Evolutionary conservation across 2,329 filamentous ascomycete genomes (phyloP), one percentile per base, ranked within the genome.

Genomic region (Anthostomella pinea): DNA sequence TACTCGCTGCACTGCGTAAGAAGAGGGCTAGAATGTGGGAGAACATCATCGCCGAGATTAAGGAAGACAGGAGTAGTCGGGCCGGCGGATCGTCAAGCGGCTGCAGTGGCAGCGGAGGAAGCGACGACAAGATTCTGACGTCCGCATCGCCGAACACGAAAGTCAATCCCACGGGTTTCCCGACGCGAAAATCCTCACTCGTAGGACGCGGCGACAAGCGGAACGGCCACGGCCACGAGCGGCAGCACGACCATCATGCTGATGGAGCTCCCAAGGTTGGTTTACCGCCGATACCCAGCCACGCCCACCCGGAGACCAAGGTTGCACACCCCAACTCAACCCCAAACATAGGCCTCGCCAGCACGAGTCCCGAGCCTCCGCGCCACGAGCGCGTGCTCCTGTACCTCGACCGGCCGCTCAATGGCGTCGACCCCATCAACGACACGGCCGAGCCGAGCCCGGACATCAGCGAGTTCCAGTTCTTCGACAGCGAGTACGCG

Each of bases 1-100:
- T 80, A 1, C 62, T 80, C 4, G 70, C 75, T 2, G 76, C 76
- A 3, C 63, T 80, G 26, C 67, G 76, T 7, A 67, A 72, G 47
- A 77, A 77, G 61, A 66, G 74, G n/a, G 69, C 73, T 3, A 62
- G 64, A n/a, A 75, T 77, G 69, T 69, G 72, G 2, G 68, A 75
- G 43, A 67, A 64, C 3, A 60, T 69, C 13, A 57, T 68, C 9
- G 59, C 65, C 15, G 67, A 72, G 41, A 60, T 65, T 10, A 66
- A 69, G 19, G 67, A 65, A 20, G 59, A 61, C 11, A 43, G 40
- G n/a, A 46, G 33, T n/a, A 41, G 39, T 25, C 49, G 38, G 13
- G 37, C 26, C 6, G 38, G 35, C 11, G 18, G 13, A n/a, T n/a
- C n/a, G 14, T 34, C 45, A 3, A 51, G 30, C 9, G 18, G 27